Evolutionary conservation across 805 yeast genomes (phyloP), one percentile per base, ranked within the genome.

Genomic region (Phaffomyces opuntiae): DNA sequence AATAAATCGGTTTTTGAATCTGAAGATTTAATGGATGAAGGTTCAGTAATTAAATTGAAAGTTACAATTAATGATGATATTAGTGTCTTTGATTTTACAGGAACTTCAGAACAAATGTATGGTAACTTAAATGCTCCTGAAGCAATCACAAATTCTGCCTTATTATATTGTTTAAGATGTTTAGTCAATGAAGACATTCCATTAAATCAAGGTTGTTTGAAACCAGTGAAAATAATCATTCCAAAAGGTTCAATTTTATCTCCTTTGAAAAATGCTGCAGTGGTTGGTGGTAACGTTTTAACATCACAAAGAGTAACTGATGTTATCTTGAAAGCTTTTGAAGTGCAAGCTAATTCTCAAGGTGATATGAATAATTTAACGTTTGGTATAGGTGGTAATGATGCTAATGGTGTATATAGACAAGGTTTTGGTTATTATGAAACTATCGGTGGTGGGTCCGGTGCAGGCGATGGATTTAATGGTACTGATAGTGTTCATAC

Each of bases 281-380:
- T 88, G 34, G 97, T 91, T 17, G 93, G 90, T 39, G 96, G 96
- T 9, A 91, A 91, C 62, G 98, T 91, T 8, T 84, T 90, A 66
- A 91, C 98, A 1, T 84, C 96, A 1, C 98, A 93, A 64, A 75
- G 97, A 55, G 80, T 93, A 40, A 89, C 96, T 0, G 97, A 90
- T 64, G 91, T 86, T 3, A 78, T 93, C 36, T 70, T 91, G 57
- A 83, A 82, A 56, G 93, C 98, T 0, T 89, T 93, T 62, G 74
- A 77, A 49, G 88, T 89, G 6, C 85, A 88, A 69, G 97, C 97
- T 3, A 96, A 89, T 53, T 89, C 97, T 1, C 98, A 91, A 66
- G 96, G 97, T 38, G 89, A 93, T 49, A 87, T 96, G 63, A 91
- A 93, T 65, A 93, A 91, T 65, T 78, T 91, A 55, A 90, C 96